Evolutionary conservation across 192 early-diverging fungal genomes (phyloP).

Genomic region (Mortierella antarctica): DNA sequence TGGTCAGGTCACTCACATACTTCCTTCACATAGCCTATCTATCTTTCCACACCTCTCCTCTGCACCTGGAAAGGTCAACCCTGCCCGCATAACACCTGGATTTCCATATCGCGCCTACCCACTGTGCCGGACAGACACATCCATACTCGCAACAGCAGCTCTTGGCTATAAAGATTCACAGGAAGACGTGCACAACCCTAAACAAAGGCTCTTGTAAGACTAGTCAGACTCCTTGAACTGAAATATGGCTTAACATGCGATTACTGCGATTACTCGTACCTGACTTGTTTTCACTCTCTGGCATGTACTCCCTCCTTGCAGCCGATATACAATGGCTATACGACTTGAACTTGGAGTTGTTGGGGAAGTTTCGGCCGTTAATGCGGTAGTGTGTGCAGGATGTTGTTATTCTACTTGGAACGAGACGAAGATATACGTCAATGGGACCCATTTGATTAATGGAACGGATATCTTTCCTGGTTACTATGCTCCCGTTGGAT

Average conservation of each 20-base stretch:
- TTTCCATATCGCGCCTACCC: conserved; percentile 13
- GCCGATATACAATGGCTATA: conserved; percentile 30
- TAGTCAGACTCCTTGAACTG: conserved; percentile 12
- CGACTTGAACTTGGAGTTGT: conserved; percentile 12
- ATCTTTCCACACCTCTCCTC: conserved; percentile 29
- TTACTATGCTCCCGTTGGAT: too few species aligned
- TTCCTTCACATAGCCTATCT: conserved; percentile 19
- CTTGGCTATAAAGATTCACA: conserved; percentile 12
- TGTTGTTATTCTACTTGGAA: conserved; percentile 21
- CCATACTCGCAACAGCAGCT: conserved; percentile 11
- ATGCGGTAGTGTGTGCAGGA: not conserved
- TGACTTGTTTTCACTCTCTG: conserved; percentile 24
- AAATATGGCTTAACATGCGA: conserved; percentile 24
- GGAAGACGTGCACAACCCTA: conserved; percentile 22
- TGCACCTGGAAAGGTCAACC: conserved; percentile 1
- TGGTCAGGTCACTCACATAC: conserved; percentile 10
- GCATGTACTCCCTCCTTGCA: conserved; percentile 9
- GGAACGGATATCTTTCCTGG: not conserved
- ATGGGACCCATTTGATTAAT: conserved; percentile 40
- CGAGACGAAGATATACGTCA: conserved; percentile 12
- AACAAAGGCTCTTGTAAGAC: conserved; percentile 19
- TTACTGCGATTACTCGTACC: conserved; percentile 14
- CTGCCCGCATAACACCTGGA: conserved; percentile 16
- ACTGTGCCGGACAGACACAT: conserved; percentile 7
- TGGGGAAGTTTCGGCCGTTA: conserved; percentile 15